Evolutionary conservation across 2,329 filamentous ascomycete genomes (phyloP), one percentile per base, ranked within the genome.

Genomic region (Aspergillus brunneoviolaceus): DNA sequence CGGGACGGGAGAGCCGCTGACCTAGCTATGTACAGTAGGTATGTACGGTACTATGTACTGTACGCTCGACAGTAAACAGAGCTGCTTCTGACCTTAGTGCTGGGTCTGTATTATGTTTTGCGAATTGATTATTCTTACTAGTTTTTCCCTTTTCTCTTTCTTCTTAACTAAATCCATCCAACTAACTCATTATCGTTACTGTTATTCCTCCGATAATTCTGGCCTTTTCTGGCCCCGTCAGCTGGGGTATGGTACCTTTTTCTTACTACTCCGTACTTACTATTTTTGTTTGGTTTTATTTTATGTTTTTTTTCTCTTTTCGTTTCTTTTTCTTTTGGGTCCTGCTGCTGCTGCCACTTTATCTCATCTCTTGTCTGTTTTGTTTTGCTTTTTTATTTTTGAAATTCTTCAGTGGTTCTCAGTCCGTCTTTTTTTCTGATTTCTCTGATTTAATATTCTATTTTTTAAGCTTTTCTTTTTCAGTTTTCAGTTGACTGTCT

Each of bases 1-100:
- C 69, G 70, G 72, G 70, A 42, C 69, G 72, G 72, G 71, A 72
- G 67, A 73, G 70, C 70, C 70, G 71, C 70, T 42, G 14, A 42
- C 39, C 14, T 42, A 42, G 39, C 39, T 19, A 42, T 35, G 33
- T 12, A 9, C 31, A 12, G 11, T 12, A 33, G 31, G 7, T 11
- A 11, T 35, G 33, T 27, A 27, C 27, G 2, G 33, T 14, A 35
- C 33, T 35, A 12, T 14, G 33, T 27, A 27, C 27, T 27, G 27
- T 67, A 63, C 67, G 57, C 68, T 69, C 67, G 68, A 60, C 54
- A 56, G 48, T 69, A 68, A 69, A 60, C 55, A 56, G 48, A 64
- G 57, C 55, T 62, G 60, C 27, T 60, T 39, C 31, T 57, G 23
- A 5, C 27, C 39, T 23, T 35, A 39, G 23, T 51, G 51, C 21